Evolutionary conservation across 805 yeast species (phyloP), one percentile per base, ranked within the genome.

Genomic region (Teunomyces atbi): DNA sequence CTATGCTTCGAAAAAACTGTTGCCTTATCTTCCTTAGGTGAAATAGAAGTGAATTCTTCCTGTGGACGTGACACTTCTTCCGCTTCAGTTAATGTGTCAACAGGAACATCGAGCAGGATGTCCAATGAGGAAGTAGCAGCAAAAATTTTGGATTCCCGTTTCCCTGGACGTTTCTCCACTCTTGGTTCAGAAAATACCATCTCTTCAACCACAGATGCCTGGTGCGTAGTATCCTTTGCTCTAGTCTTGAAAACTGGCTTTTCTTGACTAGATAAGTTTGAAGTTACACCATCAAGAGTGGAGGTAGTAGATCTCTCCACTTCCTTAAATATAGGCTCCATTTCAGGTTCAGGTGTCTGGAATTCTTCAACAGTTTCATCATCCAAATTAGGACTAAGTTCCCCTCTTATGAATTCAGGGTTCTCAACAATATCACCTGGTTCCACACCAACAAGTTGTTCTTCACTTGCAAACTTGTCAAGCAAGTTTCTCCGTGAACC

Each of bases 11-110:
- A 43, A 5, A 43, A 43, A 13, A 46, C 42, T 4, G 46, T 43
- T 16, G 49, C 44, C 26, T 46, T 46, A 16, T 46, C 49, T 12
- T 46, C 49, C 10, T 19, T 32, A 6, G 46, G 42, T 6, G 42
- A 35, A 33, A 40, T 36, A 5, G 39, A 36, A 6, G 27, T 21
- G 12, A 36, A 18, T 12, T 33, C 37, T 33, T 33, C 37, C 8
- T 19, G n/a, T 5, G n/a, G 29, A 37, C 27, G 29, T n/a, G 28
- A 29, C 12, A 37, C 11, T 28, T 27, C 42, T 38, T 16, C 42
- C 3, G 42, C 19, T 11, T 38, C 42, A 5, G 32, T 11, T 20
- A 26, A 15, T n/a, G 15, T 30, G 10, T 26, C 20, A 7, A 15
- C 32, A 13, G 42, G 42, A 6, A 38, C 42, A 7, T 26, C 23